phyloP scores from a whole-genome alignment of 305 asterid genomes.

The Fraxinus floribunda region DNA sequence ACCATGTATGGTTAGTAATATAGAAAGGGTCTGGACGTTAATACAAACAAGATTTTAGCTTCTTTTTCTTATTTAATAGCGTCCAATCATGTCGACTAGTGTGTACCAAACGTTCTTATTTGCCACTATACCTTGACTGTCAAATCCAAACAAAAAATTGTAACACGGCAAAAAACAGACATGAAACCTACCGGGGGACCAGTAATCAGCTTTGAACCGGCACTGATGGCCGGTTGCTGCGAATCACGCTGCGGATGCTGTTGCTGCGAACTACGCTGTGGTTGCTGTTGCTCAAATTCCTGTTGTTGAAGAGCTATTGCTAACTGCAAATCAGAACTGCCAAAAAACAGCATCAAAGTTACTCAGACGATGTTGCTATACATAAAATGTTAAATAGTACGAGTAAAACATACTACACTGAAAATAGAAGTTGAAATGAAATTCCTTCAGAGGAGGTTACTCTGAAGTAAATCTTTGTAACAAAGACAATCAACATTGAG shows the following conservation, averaged over 20 bases:
- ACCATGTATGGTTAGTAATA: neutral
- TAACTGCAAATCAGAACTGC: constrained; percentile 87
- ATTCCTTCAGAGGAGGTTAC: neutral
- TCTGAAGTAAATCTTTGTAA: neutral
- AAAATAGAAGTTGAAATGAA: neutral
- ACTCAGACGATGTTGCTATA: constrained; percentile 9
- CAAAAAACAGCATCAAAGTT: constrained; percentile 22
- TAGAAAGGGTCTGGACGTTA: neutral
- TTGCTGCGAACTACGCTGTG: neutral
- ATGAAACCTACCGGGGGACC: constrained; percentile 77
- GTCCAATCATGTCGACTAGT: neutral
- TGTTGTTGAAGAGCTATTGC: constrained; percentile 97
- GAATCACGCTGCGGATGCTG: constrained; percentile 30
- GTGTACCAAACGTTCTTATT: neutral
- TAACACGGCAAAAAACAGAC: neutral
- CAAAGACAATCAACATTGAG: neutral
- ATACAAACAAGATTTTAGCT: neutral
- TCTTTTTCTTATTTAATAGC: neutral
- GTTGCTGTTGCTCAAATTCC: constrained; percentile 77
- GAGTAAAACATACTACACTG: neutral
- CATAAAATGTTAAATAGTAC: neutral
- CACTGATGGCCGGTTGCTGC: constrained; percentile 46
- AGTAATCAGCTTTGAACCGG: constrained; percentile 57
- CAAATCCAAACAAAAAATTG: neutral
- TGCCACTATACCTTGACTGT: neutral